Base-by-base conservation (phyloP, 140 eudicot genomes). In the Anethum foeniculum region DNA sequence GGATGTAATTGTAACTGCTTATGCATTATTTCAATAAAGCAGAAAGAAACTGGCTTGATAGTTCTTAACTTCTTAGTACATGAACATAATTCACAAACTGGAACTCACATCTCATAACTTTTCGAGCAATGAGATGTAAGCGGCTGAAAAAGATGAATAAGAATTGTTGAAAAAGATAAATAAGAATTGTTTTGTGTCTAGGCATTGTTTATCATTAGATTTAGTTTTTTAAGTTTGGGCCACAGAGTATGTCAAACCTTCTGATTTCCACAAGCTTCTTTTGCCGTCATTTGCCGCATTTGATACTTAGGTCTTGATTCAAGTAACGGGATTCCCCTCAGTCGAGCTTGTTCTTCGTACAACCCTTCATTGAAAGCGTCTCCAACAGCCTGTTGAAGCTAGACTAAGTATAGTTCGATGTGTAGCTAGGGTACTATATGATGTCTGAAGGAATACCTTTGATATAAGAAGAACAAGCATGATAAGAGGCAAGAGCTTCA, bases 401-500 rank as follows among this genome's bases (percentile, higher is more conserved):
- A 82, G 80, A 28, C 1, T 65, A 18, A 78, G 75, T 64, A 36
- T 15, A 32, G 34, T 38, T 34, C 67, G 32, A 11, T 48, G 71
- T 41, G 81, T 38, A 38, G 79, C 54, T 52, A 56, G 21, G 69
- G 73, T 19, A 69, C 27, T 32, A 77, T 39, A 68, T 43, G 36
- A 39, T 5, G 43, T 25, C 25, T 21, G 21, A 48, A 80, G 36
- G 1, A 71, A 78, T 81, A 92, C 98, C 97, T 94, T 94, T 85
- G 99, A 94, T 80, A 94, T 90, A 83, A 94, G 99, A 51, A 94
- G 99, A 80, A 94, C 99, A 68, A 94, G 93, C 99, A 94, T 94
- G 75, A 94, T 92, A 27, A 94, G 97, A 80, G 99, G 99, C 72
- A 94, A 83, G 81, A 94, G 90, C 89, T 92, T 89, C 82, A 94